Evolutionary conservation across 192 early-diverging fungal species (phyloP).

Genomic region (Chytriomyces sp.): DNA sequence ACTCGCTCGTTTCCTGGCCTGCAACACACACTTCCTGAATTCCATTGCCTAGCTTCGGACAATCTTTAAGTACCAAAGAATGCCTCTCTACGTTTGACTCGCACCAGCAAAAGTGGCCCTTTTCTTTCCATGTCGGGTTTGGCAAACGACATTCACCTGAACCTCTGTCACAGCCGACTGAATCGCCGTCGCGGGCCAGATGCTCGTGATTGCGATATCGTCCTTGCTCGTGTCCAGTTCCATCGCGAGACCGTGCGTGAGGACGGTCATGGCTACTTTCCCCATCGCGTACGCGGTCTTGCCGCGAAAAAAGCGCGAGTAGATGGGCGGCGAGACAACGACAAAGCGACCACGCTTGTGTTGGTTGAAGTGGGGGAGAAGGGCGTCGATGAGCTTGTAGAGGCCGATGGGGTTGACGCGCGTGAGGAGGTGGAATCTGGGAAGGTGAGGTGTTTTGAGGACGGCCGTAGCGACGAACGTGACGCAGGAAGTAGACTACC

Average conservation of each 20-base stretch:
- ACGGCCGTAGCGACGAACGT: no score
- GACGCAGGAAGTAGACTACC: no score
- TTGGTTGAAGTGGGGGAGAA: constrained; percentile 29
- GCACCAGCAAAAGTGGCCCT: no score
- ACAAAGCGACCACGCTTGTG: constrained; percentile 27
- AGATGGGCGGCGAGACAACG: constrained; percentile 42
- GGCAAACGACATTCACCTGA: no score
- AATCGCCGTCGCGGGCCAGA: constrained; percentile 47
- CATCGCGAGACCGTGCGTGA: constrained; percentile 38
- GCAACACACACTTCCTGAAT: no score
- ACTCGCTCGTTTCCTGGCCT: no score
- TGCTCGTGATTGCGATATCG: constrained; percentile 19
- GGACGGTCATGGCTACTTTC: constrained; percentile 43
- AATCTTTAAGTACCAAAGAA: no score
- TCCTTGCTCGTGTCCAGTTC: constrained; percentile 20
- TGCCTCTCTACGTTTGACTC: no score
- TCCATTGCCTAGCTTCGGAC: no score
- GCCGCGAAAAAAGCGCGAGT: constrained; percentile 44
- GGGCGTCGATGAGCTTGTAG: constrained; percentile 23
- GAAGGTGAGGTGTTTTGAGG: background rate
- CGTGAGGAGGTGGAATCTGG: constrained; percentile 27
- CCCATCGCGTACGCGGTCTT: constrained; percentile 45
- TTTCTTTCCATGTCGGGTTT: no score
- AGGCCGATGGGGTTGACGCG: constrained; percentile 32
- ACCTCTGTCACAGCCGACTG: constrained; percentile 35